Evolutionary conservation across 2,329 filamentous ascomycete genomes (phyloP), one percentile per base, ranked within the genome.

Genomic region (Penicillium psychrosexuale): DNA sequence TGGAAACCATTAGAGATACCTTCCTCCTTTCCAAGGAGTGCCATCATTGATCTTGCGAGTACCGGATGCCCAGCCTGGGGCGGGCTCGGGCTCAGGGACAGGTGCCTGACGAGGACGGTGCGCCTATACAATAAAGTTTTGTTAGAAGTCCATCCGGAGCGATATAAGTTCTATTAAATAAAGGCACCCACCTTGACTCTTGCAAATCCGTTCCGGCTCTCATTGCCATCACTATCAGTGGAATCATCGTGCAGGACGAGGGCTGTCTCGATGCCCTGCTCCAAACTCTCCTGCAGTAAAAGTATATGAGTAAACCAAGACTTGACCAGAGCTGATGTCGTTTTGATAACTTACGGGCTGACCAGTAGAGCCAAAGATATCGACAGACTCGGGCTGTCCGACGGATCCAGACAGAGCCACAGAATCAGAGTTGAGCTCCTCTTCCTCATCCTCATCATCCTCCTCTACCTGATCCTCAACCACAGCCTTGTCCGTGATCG

Each of bases 101-200:
- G 47, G 37, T 22, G 31, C 19, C 11, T 13, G 37, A 3, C 2
- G 28, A 8, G 30, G n/a, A 5, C 30, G 37, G 45, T 53, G 44
- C 13, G 44, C 44, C 51, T 52, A n/a, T 19, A 19, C 7, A 13
- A 24, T 2, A 5, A 49, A 22, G 17, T 15, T 45, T n/a, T 7
- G 19, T 31, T n/a, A 24, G 24, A 33, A n/a, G 13, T 19, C 5
- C 5, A 27, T 17, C 6, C 8, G 19, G 34, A 27, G 30, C 8
- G 11, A 28, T 19, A 43, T 7, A 30, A 22, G 19, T n/a, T 28
- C 11, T 11, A 11, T 43, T 17, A 8, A 6, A 34, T 43, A 8
- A 11, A 47, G 4, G 22, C 8, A 47, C 50, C 24, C 4, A 52
- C 50, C 34, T 42, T 53, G 24, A 53, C 51, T n/a, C 13, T 48